phyloP scores from a whole-genome alignment of 1,284 basidiomycete genomes.

The Tilletia setariae region DNA sequence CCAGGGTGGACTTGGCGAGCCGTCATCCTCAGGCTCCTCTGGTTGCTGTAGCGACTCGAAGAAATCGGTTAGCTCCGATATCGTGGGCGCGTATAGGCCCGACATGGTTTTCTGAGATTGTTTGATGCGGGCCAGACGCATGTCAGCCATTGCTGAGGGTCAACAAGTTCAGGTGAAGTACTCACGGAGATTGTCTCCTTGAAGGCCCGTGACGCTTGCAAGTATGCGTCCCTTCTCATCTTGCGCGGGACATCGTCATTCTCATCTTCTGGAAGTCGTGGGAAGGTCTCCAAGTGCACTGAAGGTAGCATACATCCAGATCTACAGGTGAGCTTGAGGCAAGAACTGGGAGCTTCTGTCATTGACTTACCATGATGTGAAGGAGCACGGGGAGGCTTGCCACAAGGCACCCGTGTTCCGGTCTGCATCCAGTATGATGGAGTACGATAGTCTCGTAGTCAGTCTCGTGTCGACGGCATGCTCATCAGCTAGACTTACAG shows the following conservation, averaged over 20 bases:
- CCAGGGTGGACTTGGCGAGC: too few relatives aligned
- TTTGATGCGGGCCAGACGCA: not conserved
- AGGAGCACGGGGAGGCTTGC: not conserved
- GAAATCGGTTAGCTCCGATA: not conserved
- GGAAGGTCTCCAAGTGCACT: not conserved
- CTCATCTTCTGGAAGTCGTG: not conserved
- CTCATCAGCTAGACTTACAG: too few relatives aligned
- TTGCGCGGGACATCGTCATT: not conserved
- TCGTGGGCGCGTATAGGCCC: not conserved
- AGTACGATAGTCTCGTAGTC: too few relatives aligned
- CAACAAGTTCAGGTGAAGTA: not conserved
- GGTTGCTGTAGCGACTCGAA: not conserved
- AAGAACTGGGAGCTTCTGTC: not conserved
- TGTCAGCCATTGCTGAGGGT: not conserved
- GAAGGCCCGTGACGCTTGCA: not conserved
- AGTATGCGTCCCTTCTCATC: not conserved
- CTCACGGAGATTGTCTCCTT: not conserved
- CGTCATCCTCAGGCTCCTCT: not conserved
- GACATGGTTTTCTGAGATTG: not conserved
- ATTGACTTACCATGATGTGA: not conserved
- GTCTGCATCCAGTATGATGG: too few relatives aligned
- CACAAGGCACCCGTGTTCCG: too few relatives aligned
- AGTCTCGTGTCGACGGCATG: too few relatives aligned
- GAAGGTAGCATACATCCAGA: not conserved
- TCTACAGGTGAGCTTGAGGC: not conserved